A percentile compares a stretch with the other conserved stretches of the same genome.
Conservation (phyloP, 2,329 filamentous ascomycete species). For the Pleochaeta shiraiana region DNA sequence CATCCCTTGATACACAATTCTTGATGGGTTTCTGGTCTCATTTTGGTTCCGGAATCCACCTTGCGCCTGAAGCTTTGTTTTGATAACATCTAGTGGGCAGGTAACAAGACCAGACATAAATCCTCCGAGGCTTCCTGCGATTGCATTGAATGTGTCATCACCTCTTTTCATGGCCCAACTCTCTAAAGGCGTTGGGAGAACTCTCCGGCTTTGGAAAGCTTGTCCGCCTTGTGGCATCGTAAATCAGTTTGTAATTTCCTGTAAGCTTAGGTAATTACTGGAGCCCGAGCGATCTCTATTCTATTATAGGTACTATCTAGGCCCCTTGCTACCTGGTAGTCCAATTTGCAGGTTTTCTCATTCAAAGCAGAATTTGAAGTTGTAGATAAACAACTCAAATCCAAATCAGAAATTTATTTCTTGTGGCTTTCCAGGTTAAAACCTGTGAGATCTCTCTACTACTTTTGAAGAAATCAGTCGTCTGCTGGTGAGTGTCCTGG, state of each 20-base stretch:
- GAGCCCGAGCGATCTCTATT: no score
- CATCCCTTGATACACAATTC: slow-evolving; percentile 58
- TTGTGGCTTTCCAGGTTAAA: not conserved
- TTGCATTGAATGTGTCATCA: slow-evolving; percentile 51
- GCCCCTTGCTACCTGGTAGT: no score
- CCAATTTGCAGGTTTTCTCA: no score
- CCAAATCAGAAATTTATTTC: not conserved
- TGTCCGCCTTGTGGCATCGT: slow-evolving; percentile 3
- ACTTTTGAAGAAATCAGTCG: not conserved
- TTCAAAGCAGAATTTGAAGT: not conserved
- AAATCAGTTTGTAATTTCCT: no score
- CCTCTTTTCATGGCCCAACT: slow-evolving; percentile 34
- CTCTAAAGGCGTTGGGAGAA: slow-evolving; percentile 25
- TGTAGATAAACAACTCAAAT: not conserved
- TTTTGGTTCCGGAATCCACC: slow-evolving; percentile 44
- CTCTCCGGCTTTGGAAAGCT: slow-evolving; percentile 6
- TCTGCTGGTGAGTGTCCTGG: slow-evolving; percentile 21
- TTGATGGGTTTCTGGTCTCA: slow-evolving; percentile 14
- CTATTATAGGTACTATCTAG: no score
- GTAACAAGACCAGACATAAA: slow-evolving; percentile 89
- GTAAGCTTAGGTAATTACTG: no score
- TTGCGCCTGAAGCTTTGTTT: slow-evolving; percentile 93
- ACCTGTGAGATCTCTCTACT: not conserved
- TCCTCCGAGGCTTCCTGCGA: slow-evolving; percentile 73
- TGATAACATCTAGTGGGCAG: slow-evolving; percentile 95